Percentiles rank a stretch among this genome's conserved stretches.
phyloP scores from a whole-genome alignment of 768 basidiomycete genomes.

The Suillus cothurnatus region DNA sequence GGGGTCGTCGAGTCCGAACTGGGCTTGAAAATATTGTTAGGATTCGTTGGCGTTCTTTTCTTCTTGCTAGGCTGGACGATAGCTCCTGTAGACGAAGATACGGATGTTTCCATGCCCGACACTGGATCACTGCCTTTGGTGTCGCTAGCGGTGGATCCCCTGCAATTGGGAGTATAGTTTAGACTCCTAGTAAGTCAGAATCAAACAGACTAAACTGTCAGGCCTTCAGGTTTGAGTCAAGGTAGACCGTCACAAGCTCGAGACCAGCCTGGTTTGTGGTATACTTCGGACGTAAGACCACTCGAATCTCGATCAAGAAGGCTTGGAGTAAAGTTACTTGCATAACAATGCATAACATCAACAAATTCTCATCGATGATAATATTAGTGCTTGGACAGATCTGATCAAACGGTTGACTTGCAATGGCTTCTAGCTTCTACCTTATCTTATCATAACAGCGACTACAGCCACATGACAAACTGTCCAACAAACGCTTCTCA shows the following conservation, averaged over 20 bases:
- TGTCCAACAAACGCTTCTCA: not conserved
- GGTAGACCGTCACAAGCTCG: not conserved
- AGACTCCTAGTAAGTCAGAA: not conserved
- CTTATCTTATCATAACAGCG: slow-evolving; percentile 1
- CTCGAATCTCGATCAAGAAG: not conserved
- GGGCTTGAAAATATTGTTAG: not conserved
- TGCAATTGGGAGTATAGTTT: not conserved
- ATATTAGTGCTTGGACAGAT: too few relatives aligned
- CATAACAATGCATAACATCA: not conserved
- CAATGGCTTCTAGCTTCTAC: not conserved
- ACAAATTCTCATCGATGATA: not conserved
- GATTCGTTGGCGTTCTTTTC: not conserved
- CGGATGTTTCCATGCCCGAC: not conserved
- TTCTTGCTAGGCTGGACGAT: not conserved
- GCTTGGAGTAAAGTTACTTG: not conserved
- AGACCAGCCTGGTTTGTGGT: not conserved
- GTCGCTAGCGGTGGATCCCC: not conserved
- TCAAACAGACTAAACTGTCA: not conserved
- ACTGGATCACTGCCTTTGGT: not conserved
- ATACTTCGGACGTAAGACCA: not conserved
- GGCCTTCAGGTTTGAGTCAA: too few relatives aligned
- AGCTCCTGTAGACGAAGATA: not conserved
- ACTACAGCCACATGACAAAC: not conserved
- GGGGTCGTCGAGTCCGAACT: not conserved
- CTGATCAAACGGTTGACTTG: too few relatives aligned